A percentile compares a stretch with the other conserved stretches of the same genome.
phyloP scores from a whole-genome alignment of 2,329 filamentous ascomycete genomes.

The Periconia macrospinosa region DNA sequence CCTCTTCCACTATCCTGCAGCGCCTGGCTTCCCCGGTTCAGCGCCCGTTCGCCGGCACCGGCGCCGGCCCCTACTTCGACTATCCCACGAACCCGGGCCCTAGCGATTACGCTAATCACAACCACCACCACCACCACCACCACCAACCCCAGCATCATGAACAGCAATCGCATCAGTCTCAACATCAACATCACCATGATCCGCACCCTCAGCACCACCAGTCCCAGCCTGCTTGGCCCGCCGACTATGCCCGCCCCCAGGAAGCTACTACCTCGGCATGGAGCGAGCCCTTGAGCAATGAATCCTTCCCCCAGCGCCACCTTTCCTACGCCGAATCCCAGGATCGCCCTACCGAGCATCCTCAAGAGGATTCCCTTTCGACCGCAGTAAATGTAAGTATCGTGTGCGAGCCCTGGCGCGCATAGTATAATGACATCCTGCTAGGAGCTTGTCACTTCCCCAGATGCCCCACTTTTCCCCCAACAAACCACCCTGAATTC shows the following conservation, averaged over 20 bases:
- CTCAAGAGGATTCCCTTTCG: slow-evolving; percentile 24
- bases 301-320: slow-evolving; percentile 20
- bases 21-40: slow-evolving; percentile 8
- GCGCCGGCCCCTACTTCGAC: slow-evolving; percentile 22
- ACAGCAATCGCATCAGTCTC: not conserved
- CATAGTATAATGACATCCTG: slow-evolving; percentile 14
- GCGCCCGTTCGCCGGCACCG: slow-evolving; percentile 23
- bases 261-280: slow-evolving; percentile 6
- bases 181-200: no score
- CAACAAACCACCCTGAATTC: slow-evolving; percentile 19
- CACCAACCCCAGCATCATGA: not conserved
- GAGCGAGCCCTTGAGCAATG: slow-evolving; percentile 15
- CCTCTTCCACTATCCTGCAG: slow-evolving; percentile 6
- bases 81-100: slow-evolving; percentile 12
- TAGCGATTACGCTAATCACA: slow-evolving; percentile 24
- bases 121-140: slow-evolving; percentile 9
- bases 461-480: slow-evolving; percentile 26
- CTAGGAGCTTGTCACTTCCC: slow-evolving; percentile 22
- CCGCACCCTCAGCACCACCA: not conserved
- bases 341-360: slow-evolving; percentile 22
- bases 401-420: not conserved
- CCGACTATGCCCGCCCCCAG: slow-evolving; percentile 16
- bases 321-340: slow-evolving; percentile 21
- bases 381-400: slow-evolving; percentile 7
- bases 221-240: slow-evolving; percentile 19